Evolutionary conservation across 1,139 yeast genomes (phyloP).

Genomic region (Debaryomyces coudertii): DNA sequence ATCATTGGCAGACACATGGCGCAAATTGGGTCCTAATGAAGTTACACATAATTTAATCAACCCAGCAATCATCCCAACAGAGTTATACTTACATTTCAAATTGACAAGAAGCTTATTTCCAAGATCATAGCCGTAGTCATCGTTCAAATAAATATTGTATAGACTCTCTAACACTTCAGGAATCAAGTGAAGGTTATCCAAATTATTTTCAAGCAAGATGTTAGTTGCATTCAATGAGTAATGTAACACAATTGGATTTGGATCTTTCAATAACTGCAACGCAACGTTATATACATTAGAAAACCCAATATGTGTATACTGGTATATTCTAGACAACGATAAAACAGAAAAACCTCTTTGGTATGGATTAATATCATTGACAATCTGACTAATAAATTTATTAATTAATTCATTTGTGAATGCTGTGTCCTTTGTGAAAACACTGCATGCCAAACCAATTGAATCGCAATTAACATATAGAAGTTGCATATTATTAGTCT

Average conservation of each 20-base stretch:
- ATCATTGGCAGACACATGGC: conserved; percentile 25
- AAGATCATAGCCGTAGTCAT: conserved; percentile 50
- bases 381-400: conserved; percentile 61
- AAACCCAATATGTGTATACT: conserved; percentile 37
- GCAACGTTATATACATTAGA: conserved; percentile 57
- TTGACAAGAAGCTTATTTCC: conserved; percentile 30
- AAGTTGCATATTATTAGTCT: conserved; percentile 38
- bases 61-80: conserved; percentile 27
- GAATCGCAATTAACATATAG: conserved; percentile 65
- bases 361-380: conserved; percentile 53
- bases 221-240: conserved; percentile 68
- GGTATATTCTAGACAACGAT: conserved; percentile 62
- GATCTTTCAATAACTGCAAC: conserved; percentile 68
- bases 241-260: conserved; percentile 81
- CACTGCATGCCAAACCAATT: conserved; percentile 61
- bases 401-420: conserved; percentile 50
- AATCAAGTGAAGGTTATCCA: conserved; percentile 52
- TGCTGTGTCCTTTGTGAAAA: conserved; percentile 32
- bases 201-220: conserved; percentile 57
- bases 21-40: conserved; percentile 43
- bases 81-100: conserved; percentile 32
- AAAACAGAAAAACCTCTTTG: conserved; percentile 67
- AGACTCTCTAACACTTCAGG: conserved; percentile 50
- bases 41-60: conserved; percentile 39
- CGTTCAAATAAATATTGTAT: conserved; percentile 49